Conservation (phyloP, 2,329 filamentous ascomycete genomes). For the Dryadomyces quercus-mongolicae region DNA sequence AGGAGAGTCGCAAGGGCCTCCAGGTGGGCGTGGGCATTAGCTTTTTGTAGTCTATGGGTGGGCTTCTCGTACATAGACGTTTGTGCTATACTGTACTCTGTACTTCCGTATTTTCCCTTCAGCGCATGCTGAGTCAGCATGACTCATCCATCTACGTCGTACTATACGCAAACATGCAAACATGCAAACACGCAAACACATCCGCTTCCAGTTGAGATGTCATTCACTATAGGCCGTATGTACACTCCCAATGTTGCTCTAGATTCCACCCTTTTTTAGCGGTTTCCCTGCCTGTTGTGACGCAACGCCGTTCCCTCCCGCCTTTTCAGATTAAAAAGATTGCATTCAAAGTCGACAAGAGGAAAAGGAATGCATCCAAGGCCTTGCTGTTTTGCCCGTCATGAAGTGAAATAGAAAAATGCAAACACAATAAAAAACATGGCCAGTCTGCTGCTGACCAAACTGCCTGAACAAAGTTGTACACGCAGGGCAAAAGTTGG, state of each 20-base stretch:
- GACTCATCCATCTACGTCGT: too few relatives aligned
- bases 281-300: neutral
- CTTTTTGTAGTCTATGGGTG: constrained; percentile 53
- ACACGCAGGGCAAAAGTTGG: constrained; percentile 10
- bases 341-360: neutral
- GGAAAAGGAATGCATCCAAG: neutral
- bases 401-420: neutral
- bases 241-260: neutral
- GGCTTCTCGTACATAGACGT: neutral
- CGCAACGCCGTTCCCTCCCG: constrained; percentile 1
- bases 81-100: neutral
- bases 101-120: too few relatives aligned
- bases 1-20: constrained; percentile 81
- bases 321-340: neutral
- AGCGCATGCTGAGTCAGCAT: neutral
- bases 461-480: neutral
- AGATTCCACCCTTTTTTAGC: neutral
- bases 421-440: neutral
- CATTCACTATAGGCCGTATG: neutral
- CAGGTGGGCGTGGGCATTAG: constrained; percentile 95
- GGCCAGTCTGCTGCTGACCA: neutral
- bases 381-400: neutral
- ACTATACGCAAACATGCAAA: too few relatives aligned
- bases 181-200: too few relatives aligned
- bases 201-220: too few relatives aligned